phyloP scores from a whole-genome alignment of 352 stramenopile genomes.

The Plasmopara muralis region DNA sequence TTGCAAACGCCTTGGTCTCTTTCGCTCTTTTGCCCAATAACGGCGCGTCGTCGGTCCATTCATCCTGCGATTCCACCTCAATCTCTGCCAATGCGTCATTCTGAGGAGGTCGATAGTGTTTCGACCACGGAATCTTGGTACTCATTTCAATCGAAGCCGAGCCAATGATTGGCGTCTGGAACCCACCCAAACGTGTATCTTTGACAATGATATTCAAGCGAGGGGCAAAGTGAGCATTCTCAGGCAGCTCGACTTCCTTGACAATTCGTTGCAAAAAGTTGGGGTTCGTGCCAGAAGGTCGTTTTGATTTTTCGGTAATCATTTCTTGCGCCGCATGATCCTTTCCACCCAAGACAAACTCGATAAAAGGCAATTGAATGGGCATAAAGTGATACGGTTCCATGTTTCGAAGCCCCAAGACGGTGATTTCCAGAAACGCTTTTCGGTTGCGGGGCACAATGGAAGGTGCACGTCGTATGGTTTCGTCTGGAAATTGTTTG shows the following conservation, averaged over 20 bases:
- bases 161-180: slow-evolving; percentile 78
- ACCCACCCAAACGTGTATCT: slow-evolving; percentile 83
- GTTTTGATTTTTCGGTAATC: slow-evolving; percentile 83
- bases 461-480: slow-evolving; percentile 38
- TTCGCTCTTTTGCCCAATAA: slow-evolving; percentile 30
- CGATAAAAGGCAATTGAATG: slow-evolving; percentile 81
- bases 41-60: slow-evolving; percentile 47
- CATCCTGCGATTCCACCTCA: slow-evolving; percentile 53
- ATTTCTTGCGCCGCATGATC: slow-evolving; percentile 74
- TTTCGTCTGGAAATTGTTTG: slow-evolving; percentile 63
- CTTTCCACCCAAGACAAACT: slow-evolving; percentile 85
- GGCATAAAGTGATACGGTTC: slow-evolving; percentile 85
- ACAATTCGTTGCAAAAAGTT: slow-evolving; percentile 89
- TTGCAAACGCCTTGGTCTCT: slow-evolving; percentile 17
- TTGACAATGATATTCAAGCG: slow-evolving; percentile 87
- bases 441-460: slow-evolving; percentile 64
- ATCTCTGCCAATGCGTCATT: slow-evolving; percentile 63
- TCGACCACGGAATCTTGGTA: slow-evolving; percentile 77
- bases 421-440: slow-evolving; percentile 79
- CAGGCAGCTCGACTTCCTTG: slow-evolving; percentile 80
- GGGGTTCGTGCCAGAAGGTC: slow-evolving; percentile 70
- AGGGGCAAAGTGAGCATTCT: slow-evolving; percentile 83
- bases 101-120: slow-evolving; percentile 63
- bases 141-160: slow-evolving; percentile 82
- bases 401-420: slow-evolving; percentile 82